These are phyloP conservation scores for Dendrocalamus sinicus DNA, from an alignment of 176 grass and related monocot species.

Conservation along the genomic window DNA sequence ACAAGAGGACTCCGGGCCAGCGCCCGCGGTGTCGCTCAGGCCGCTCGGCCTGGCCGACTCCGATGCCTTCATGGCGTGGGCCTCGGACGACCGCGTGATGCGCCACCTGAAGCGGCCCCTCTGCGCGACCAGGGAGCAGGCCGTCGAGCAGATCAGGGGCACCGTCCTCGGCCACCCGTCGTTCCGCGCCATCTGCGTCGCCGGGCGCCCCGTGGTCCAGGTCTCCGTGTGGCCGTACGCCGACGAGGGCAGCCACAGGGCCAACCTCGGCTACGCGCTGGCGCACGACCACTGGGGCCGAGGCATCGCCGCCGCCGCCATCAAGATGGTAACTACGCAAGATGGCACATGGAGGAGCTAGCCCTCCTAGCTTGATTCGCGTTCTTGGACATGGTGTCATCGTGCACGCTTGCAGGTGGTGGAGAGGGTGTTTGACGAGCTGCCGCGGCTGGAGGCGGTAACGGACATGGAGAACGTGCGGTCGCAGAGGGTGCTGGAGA, in stretches of 20 bases:
- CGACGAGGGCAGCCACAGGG: slow-evolving; percentile 41
- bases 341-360: too few species aligned
- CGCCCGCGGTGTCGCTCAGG: slow-evolving; percentile 44
- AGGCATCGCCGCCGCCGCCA: slow-evolving; percentile 45
- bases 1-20: background rate
- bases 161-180: slow-evolving; percentile 58
- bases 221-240: slow-evolving; percentile 56
- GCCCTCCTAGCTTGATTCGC: background rate
- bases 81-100: slow-evolving; percentile 66
- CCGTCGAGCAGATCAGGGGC: slow-evolving; percentile 44
- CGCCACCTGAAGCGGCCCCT: slow-evolving; percentile 44
- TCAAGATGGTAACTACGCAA: slow-evolving; percentile 36
- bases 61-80: slow-evolving; percentile 65
- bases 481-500: slow-evolving; percentile 67
- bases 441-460: slow-evolving; percentile 61
- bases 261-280: slow-evolving; percentile 61
- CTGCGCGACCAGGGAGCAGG: slow-evolving; percentile 47
- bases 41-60: slow-evolving; percentile 42
- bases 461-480: slow-evolving; percentile 48
- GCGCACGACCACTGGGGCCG: slow-evolving; percentile 49
- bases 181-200: slow-evolving; percentile 58
- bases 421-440: slow-evolving; percentile 50
- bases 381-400: background rate
- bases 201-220: slow-evolving; percentile 51
- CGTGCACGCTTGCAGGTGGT: slow-evolving; percentile 29